A percentile compares a stretch with the other conserved stretches of the same genome.
Conservation (phyloP, 2,329 filamentous ascomycete genomes). For the Paecilomyces dactylethromorphus region DNA sequence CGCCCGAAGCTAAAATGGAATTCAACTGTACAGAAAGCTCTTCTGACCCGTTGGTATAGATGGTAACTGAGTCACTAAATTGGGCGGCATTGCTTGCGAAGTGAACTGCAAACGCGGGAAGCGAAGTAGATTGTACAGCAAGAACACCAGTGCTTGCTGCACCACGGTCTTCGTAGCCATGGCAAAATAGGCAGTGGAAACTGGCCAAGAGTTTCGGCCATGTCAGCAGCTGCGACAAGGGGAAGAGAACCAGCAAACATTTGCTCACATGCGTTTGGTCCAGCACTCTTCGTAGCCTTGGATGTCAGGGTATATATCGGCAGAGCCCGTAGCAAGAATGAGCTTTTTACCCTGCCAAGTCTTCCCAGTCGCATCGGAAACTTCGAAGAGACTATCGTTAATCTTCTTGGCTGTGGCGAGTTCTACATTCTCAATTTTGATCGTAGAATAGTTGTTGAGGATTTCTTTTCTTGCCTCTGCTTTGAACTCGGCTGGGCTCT, state of each 20-base stretch:
- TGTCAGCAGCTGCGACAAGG: neutral
- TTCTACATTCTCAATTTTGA: neutral
- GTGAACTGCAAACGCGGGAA: slow-evolving; percentile 28
- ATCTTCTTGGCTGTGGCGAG: slow-evolving; percentile 12
- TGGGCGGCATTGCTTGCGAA: slow-evolving; percentile 32
- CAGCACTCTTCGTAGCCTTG: no score
- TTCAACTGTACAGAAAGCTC: slow-evolving; percentile 14
- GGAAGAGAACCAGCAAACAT: slow-evolving; percentile 21
- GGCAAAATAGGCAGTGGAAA: slow-evolving; percentile 55
- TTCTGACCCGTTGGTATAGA: slow-evolving; percentile 47
- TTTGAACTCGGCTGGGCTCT: no score
- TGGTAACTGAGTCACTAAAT: slow-evolving; percentile 38
- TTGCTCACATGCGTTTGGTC: no score
- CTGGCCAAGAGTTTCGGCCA: slow-evolving; percentile 14
- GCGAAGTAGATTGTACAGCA: slow-evolving; percentile 28
- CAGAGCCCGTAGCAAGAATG: slow-evolving; percentile 48
- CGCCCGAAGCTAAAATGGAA: neutral
- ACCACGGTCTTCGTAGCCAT: slow-evolving; percentile 53
- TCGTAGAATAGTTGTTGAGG: no score
- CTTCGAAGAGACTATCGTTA: slow-evolving; percentile 24
- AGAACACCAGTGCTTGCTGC: slow-evolving; percentile 42
- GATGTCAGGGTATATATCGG: slow-evolving; percentile 31
- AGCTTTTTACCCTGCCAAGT: slow-evolving; percentile 47
- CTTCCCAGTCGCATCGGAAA: slow-evolving; percentile 35
- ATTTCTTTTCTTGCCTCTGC: no score